Base-by-base conservation (phyloP, 2,329 filamentous ascomycete species). In the Xylariaceae sp. region DNA sequence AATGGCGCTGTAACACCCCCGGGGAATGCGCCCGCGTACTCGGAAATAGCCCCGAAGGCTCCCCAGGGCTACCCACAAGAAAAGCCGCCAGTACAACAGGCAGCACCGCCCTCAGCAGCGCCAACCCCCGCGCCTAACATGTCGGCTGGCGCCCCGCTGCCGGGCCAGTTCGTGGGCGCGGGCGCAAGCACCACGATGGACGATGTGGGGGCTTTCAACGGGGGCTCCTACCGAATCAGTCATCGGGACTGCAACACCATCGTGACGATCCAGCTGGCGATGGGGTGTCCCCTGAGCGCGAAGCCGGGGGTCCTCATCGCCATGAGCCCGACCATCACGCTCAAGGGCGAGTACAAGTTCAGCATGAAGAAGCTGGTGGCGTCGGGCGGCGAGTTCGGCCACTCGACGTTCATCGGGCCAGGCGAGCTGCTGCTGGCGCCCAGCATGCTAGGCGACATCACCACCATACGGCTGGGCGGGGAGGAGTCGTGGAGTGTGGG, bases 181-280 rank as follows among this genome's bases (percentile, higher is more conserved):
- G 73, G 74, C 24, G 84, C 82, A 0, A 72, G 73, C 26, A 76
- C 87, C 0, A 81, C 82, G 1, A 78, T 84, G 24, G 94, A 97
- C 71, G 92, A 96, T 63, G 84, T 96, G 1, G 94, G 94, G n/a
- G 94, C 89, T 0, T 99, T 97, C 78, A 97, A 97, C 69, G 94
- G 94, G 13, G 94, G 94, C 10, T 93, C 89, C 67, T 99, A 93
- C 70, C 83, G 94, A 36, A 92, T 97, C 68, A 94, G 90, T 66
- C 94, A 99, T 69, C 82, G 94, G 18, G 92, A 97, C 71, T 87
- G 85, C 53, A 99, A 97, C 71, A 92, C 89, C 1, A 87, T 97
- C 61, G 73, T 97, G 57, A 97, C 92, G 0, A 74, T 97, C 18
- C 93, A 97, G 71, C 75, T 97, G 39, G 93, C 93, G 10, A 88